Base-by-base conservation (phyloP, 176 grass and related monocot genomes). In the Neostapfia colusana region DNA sequence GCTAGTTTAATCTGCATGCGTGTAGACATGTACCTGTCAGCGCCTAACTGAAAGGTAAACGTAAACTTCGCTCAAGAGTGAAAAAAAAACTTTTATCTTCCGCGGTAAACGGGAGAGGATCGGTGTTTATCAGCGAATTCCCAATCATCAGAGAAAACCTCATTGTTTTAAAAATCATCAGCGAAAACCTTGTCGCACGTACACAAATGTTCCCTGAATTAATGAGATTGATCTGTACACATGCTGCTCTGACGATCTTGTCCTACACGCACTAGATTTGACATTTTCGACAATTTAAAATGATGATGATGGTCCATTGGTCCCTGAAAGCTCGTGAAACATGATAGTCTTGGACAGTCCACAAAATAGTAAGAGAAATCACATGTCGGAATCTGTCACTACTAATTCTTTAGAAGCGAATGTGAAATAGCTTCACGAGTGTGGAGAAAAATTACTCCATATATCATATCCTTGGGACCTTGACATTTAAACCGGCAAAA, bases 1-100 rank as follows among this genome's bases (percentile, higher is more conserved):
- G 18, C 18, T 45, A 60, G 64, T 43, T 81, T 75, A n/a, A 63
- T 81, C 55, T 28, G 85, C 85, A 40, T 77, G 73, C 55, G 62
- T 65, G 62, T 65, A 24, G 26, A 16, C 78, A 38, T 27, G 37
- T 38, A 56, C 36, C n/a, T 42, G 8, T 63, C 4, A 46, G 23
- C 31, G 45, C 66, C 28, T 17, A 60, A 75, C 69, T 7, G 76
- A 75, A 68, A 54, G 35, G 64, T 62, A 39, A 86, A 60, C 13
- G 64, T 62, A 39, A 86, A 60, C 13, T 13, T 8, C 7, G 8
- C 0, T 17, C 13, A 21, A 49, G 39, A 44, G 65, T 66, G 9
- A 26, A 58, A 58, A 65, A 59, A 59, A 14, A 37, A 15, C 36
- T 62, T 51, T 42, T 56, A 65, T 36, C 63, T 10, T 18, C 58